A percentile compares a stretch with the other conserved stretches of the same genome.
Conservation (phyloP, 208 protist species). For the Acanthamoeba healyi region DNA sequence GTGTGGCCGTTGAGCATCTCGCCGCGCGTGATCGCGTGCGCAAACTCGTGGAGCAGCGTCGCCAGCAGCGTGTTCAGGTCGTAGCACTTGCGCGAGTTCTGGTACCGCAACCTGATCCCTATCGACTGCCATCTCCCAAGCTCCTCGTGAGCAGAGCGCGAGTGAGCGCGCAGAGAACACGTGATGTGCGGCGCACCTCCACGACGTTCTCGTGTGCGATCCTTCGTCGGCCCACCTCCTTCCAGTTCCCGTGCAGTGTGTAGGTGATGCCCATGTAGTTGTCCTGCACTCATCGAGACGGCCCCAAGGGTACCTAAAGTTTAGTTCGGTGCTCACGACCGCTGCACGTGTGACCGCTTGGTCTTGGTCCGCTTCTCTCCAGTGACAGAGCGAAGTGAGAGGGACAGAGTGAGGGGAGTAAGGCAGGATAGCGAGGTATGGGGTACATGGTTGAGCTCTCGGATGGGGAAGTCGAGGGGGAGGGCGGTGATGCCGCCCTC, state of each 20-base stretch:
- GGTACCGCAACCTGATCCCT: background rate
- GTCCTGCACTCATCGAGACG: too few relatives aligned
- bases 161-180: background rate
- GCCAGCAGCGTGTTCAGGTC: slow-evolving; percentile 30
- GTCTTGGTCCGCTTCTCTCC: too few relatives aligned
- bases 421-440: background rate
- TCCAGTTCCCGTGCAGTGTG: slow-evolving; percentile 11
- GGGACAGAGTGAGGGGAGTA: background rate
- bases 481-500: slow-evolving; percentile 46
- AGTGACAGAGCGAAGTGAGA: background rate
- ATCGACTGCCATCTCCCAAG: background rate
- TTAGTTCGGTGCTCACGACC: too few relatives aligned
- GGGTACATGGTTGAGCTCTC: background rate
- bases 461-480: slow-evolving; percentile 20
- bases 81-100: slow-evolving; percentile 59
- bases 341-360: too few relatives aligned
- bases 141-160: too few relatives aligned
- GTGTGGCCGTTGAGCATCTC: slow-evolving; percentile 39
- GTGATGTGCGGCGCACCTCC: background rate
- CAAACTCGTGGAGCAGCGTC: slow-evolving; percentile 27
- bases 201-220: background rate
- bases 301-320: too few relatives aligned
- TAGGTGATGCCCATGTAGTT: slow-evolving; percentile 37
- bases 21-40: slow-evolving; percentile 16
- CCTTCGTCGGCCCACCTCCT: background rate